Evolutionary conservation across 2,329 filamentous ascomycete genomes (phyloP).

Genomic region (Lachnellula hyalina): DNA sequence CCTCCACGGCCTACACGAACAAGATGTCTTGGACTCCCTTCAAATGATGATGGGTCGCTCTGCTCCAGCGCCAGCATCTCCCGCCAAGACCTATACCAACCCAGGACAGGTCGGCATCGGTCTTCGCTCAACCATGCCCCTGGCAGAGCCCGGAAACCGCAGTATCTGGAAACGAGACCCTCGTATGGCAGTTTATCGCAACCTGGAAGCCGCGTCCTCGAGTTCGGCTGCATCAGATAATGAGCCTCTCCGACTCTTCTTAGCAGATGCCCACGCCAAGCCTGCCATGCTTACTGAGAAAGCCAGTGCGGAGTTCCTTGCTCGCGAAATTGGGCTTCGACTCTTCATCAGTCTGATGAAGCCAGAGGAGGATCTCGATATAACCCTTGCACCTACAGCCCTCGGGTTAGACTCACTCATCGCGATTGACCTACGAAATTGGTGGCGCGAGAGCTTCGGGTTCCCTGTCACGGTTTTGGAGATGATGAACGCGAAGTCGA

Average conservation of each 20-base stretch:
- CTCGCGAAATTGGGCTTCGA: not conserved
- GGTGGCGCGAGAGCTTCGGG: slow-evolving; percentile 2
- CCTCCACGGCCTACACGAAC: slow-evolving; percentile 1
- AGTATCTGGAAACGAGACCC: slow-evolving; percentile 8
- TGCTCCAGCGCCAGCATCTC: not conserved
- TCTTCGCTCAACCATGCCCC: not conserved
- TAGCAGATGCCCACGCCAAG: not conserved
- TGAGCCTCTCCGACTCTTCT: not conserved
- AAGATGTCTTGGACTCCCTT: slow-evolving; percentile 8
- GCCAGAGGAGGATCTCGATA: slow-evolving; percentile 3
- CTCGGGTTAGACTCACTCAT: slow-evolving; percentile 11
- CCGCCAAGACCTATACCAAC: not conserved
- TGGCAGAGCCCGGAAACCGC: slow-evolving; percentile 3
- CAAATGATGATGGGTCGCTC: slow-evolving; percentile 2
- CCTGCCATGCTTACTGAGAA: not conserved
- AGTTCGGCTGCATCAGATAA: not conserved
- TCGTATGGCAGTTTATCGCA: slow-evolving; percentile 8
- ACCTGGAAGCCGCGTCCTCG: not conserved
- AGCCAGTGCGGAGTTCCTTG: not conserved
- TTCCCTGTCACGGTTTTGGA: not conserved
- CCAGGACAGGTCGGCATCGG: slow-evolving; percentile 2
- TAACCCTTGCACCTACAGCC: not conserved
- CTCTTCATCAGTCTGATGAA: slow-evolving; percentile 4
- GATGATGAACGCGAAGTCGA: not conserved
- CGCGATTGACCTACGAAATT: slow-evolving; percentile 9